These are phyloP conservation scores for Mycena sp. DNA, from an alignment of 1,284 basidiomycete genomes.

Conservation along the genomic window DNA sequence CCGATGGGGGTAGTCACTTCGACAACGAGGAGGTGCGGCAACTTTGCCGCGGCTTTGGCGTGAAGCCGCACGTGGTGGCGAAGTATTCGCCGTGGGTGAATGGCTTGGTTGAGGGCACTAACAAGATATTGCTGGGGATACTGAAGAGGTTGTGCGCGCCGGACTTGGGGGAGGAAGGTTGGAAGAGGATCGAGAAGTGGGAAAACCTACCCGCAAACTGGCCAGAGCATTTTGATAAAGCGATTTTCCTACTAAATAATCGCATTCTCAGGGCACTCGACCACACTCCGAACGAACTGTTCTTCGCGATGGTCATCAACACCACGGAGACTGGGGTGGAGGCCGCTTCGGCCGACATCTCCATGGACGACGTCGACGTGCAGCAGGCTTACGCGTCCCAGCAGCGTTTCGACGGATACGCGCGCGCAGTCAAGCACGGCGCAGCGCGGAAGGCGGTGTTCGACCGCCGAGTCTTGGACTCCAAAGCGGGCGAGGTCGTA, in stretches of 20 bases:
- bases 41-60: constrained; percentile 36
- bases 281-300: too few relatives aligned
- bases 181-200: neutral
- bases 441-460: too few relatives aligned
- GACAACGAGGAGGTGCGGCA: constrained; percentile 42
- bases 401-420: constrained; percentile 40
- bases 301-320: too few relatives aligned
- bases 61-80: constrained; percentile 40
- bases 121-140: too few relatives aligned
- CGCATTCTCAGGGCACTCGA: constrained; percentile 29
- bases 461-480: constrained; percentile 29
- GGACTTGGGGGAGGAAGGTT: constrained; percentile 42
- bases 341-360: neutral
- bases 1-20: constrained; percentile 50
- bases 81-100: too few relatives aligned
- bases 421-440: constrained; percentile 15
- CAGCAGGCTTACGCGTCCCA: constrained; percentile 42
- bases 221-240: constrained; percentile 43
- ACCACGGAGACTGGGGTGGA: too few relatives aligned
- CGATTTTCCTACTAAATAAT: constrained; percentile 39
- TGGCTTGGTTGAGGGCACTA: too few relatives aligned
- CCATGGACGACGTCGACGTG: neutral
- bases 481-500: constrained; percentile 33
- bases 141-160: too few relatives aligned
- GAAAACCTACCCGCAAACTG: constrained; percentile 37